Percentiles rank a stretch among this genome's conserved stretches.
Conservation (phyloP, 106 monocot genomes). For the Dioscorea alata region DNA sequence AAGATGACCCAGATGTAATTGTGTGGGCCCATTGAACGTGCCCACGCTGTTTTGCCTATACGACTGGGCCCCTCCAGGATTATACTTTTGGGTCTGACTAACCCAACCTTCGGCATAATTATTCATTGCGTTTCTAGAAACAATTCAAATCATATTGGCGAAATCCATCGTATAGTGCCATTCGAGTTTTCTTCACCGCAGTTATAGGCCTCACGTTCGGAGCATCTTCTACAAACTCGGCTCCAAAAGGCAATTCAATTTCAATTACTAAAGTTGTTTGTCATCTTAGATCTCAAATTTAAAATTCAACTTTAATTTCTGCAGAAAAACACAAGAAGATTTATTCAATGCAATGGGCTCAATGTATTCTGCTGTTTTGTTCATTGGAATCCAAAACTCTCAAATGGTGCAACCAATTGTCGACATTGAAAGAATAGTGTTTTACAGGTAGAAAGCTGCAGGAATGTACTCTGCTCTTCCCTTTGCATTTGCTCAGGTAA, state of each 20-base stretch:
- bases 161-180: slow-evolving; percentile 24
- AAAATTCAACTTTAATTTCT: background rate
- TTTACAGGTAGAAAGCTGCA: slow-evolving; percentile 13
- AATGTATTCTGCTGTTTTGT: background rate
- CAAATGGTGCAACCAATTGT: slow-evolving; percentile 8
- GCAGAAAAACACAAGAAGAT: background rate
- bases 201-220: slow-evolving; percentile 25
- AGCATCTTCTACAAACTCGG: slow-evolving; percentile 27
- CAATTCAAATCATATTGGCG: slow-evolving; percentile 29
- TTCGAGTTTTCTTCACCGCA: slow-evolving; percentile 21
- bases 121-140: slow-evolving; percentile 12
- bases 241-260: slow-evolving; percentile 13
- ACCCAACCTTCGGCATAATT: too few species aligned
- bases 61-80: too few species aligned
- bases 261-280: background rate
- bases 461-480: slow-evolving; percentile 10
- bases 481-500: slow-evolving; percentile 10
- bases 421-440: slow-evolving; percentile 4
- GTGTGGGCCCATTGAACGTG: too few species aligned
- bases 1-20: too few species aligned
- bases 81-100: too few species aligned
- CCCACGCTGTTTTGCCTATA: too few species aligned
- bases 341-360: slow-evolving; percentile 10
- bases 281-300: background rate
- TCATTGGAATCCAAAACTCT: slow-evolving; percentile 1